Evolutionary conservation across 75 land plant species (phyloP).

Genomic region (Pinus taeda): DNA sequence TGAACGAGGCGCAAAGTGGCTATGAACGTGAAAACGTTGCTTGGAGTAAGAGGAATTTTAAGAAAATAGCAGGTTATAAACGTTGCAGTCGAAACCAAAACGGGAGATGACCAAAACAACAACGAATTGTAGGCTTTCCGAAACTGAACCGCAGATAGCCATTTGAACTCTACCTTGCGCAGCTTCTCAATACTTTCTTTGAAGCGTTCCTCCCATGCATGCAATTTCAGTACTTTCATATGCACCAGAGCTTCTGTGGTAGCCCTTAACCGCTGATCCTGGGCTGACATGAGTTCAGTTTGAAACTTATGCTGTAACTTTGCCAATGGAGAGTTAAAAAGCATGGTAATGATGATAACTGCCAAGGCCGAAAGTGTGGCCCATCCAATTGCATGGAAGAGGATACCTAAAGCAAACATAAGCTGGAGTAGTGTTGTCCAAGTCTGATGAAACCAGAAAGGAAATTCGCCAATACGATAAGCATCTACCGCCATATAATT

Average conservation of each 20-base stretch:
- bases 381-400: slow-evolving; percentile 14
- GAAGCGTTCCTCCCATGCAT: slow-evolving; percentile 52
- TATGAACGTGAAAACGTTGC: slow-evolving; percentile 46
- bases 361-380: slow-evolving; percentile 18
- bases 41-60: slow-evolving; percentile 30
- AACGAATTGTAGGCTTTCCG: slow-evolving; percentile 19
- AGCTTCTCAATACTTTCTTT: slow-evolving; percentile 15
- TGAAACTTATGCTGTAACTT: slow-evolving; percentile 26
- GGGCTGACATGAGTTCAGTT: slow-evolving; percentile 28
- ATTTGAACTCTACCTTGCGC: slow-evolving; percentile 27
- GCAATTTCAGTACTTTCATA: slow-evolving; percentile 44
- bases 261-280: slow-evolving; percentile 40
- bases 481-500: slow-evolving; percentile 42
- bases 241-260: slow-evolving; percentile 34
- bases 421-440: slow-evolving; percentile 20
- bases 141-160: slow-evolving; percentile 25
- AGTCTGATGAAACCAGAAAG: slow-evolving; percentile 19
- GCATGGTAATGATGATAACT: slow-evolving; percentile 4
- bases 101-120: slow-evolving; percentile 37
- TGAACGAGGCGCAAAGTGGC: slow-evolving; percentile 41
- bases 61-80: slow-evolving; percentile 26
- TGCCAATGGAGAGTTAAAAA: slow-evolving; percentile 26
- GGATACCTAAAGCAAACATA: slow-evolving; percentile 12
- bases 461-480: slow-evolving; percentile 29
- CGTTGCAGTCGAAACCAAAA: slow-evolving; percentile 30